These are phyloP conservation scores for Ganoderma multipileum DNA, from an alignment of 1,284 basidiomycete genomes.

Conservation along the genomic window DNA sequence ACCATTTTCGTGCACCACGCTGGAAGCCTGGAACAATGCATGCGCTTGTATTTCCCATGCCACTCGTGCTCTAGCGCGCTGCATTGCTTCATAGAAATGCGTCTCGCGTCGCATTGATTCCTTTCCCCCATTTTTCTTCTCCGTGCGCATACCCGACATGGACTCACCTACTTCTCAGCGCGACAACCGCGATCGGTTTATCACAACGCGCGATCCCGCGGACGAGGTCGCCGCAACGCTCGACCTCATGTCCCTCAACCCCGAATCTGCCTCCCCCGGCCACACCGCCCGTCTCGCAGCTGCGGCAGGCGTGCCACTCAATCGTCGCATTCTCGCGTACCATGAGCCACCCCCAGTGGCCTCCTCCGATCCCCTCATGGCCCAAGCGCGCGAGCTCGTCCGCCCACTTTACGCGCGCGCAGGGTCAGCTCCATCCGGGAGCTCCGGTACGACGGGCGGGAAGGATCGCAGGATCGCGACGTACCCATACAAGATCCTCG, in stretches of 20 bases:
- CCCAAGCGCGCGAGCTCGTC: constrained; percentile 76
- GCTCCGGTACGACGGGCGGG: constrained; percentile 59
- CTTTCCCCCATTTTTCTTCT: constrained; percentile 6
- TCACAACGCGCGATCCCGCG: constrained; percentile 67
- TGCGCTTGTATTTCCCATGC: constrained; percentile 6
- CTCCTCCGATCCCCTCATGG: constrained; percentile 70
- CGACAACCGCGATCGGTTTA: constrained; percentile 74
- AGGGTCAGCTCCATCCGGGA: constrained; percentile 64
- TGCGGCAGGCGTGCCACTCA: constrained; percentile 75
- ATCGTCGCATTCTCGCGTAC: constrained; percentile 79
- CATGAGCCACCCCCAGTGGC: constrained; percentile 78
- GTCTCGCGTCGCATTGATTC: not conserved
- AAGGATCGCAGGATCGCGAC: constrained; percentile 84
- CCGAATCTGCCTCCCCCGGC: constrained; percentile 68
- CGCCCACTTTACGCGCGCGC: constrained; percentile 76
- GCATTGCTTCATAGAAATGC: not conserved
- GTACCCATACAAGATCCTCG: constrained; percentile 89
- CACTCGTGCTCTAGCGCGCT: constrained; percentile 5
- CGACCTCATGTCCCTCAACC: constrained; percentile 66
- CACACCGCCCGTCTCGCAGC: constrained; percentile 79
- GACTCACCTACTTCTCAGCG: constrained; percentile 36
- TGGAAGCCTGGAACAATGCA: not conserved
- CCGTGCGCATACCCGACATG: constrained; percentile 9
- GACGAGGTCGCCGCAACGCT: constrained; percentile 67
- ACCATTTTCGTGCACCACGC: not conserved